Conservation (phyloP, 2,329 filamentous ascomycete genomes). For the Ceratocystis papillata region DNA sequence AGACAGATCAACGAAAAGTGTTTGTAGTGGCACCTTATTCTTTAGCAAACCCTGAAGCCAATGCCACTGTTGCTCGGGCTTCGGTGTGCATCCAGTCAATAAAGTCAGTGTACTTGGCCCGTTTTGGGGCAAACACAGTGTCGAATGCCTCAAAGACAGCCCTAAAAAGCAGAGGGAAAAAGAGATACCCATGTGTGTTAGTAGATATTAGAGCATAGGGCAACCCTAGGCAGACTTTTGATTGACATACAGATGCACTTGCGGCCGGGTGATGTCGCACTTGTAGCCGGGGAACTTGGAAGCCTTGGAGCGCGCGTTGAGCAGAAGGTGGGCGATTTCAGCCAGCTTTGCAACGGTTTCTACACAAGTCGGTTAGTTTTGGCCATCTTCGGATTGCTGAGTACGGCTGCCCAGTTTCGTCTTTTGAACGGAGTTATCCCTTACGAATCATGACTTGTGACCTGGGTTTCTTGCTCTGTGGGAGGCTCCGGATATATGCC, state of each 20-base stretch:
- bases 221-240: too few species aligned
- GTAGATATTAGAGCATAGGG: too few species aligned
- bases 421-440: conserved; percentile 28
- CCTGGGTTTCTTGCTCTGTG: conserved; percentile 44
- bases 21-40: not conserved
- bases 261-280: conserved; percentile 35
- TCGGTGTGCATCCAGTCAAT: conserved; percentile 56
- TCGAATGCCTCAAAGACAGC: conserved; percentile 61
- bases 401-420: not conserved
- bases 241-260: conserved; percentile 23
- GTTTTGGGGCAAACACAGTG: conserved; percentile 56
- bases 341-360: conserved; percentile 56
- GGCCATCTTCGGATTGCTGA: not conserved
- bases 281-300: conserved; percentile 41
- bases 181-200: not conserved
- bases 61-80: conserved; percentile 29
- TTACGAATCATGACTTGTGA: conserved; percentile 52
- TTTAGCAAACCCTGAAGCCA: conserved; percentile 6
- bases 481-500: conserved; percentile 51
- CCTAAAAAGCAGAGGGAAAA: conserved; percentile 33
- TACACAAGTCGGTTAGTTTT: conserved; percentile 36
- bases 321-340: conserved; percentile 51
- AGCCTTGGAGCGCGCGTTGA: conserved; percentile 45
- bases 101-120: conserved; percentile 55
- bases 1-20: not conserved